A percentile compares a stretch with the other conserved stretches of the same genome.
Evolutionary conservation across 2,329 filamentous ascomycete genomes (phyloP).

Genomic region (Lecanosticta acicola): DNA sequence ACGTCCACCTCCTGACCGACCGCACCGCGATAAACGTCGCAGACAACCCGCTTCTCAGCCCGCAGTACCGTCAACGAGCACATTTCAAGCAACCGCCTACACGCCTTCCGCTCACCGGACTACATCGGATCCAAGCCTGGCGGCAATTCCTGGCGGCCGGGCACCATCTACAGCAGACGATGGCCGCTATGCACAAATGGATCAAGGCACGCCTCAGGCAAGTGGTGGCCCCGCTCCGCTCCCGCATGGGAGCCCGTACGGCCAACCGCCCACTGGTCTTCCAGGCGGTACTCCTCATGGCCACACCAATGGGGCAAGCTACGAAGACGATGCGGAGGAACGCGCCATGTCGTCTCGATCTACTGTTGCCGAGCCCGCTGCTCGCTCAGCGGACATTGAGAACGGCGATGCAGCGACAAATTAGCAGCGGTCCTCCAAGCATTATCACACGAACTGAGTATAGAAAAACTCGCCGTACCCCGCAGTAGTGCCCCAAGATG

Average conservation of each 20-base stretch:
- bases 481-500: no score
- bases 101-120: conserved; percentile 6
- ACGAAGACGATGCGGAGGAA: conserved; percentile 1
- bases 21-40: conserved; percentile 29
- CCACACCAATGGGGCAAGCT: conserved; percentile 5
- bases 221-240: conserved; percentile 10
- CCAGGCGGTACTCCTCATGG: conserved; percentile 7
- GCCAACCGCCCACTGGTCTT: conserved; percentile 14
- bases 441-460: no score
- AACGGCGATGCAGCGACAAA: background rate
- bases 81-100: conserved; percentile 9
- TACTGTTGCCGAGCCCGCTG: background rate
- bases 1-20: conserved; percentile 28
- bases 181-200: conserved; percentile 4
- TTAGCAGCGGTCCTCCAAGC: no score
- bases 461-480: no score
- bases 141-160: background rate
- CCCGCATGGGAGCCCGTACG: conserved; percentile 19
- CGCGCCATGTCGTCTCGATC: background rate
- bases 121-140: conserved; percentile 2
- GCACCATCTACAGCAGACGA: conserved; percentile 3
- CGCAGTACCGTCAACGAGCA: conserved; percentile 8
- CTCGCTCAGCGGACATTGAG: background rate
- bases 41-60: conserved; percentile 11
- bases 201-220: conserved; percentile 1